phyloP scores from a whole-genome alignment of 1,284 basidiomycete genomes.

The Ganoderma multipileum region DNA sequence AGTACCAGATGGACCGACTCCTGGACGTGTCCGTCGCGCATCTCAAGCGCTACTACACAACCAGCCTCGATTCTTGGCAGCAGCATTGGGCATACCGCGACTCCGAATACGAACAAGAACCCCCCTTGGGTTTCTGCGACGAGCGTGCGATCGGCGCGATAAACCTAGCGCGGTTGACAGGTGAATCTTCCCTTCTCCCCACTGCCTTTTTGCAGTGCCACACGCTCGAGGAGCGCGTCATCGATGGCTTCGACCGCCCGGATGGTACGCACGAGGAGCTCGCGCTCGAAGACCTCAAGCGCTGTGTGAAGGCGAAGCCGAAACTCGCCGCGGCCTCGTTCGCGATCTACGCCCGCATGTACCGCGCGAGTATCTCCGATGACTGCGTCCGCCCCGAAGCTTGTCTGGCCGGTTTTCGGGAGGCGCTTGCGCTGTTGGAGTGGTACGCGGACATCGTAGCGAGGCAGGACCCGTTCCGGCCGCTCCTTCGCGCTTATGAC shows the following conservation, averaged over 20 bases:
- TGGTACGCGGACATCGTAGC: neutral
- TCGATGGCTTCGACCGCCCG: neutral
- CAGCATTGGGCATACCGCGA: too few species aligned
- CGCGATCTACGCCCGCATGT: neutral
- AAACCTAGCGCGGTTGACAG: slow-evolving; percentile 19
- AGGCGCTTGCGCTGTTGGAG: neutral
- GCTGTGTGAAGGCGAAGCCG: neutral
- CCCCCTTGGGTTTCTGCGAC: neutral
- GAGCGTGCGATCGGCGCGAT: slow-evolving; percentile 15
- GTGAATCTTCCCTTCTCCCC: neutral
- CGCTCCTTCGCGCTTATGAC: neutral
- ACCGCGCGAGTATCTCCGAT: too few species aligned
- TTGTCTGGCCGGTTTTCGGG: neutral
- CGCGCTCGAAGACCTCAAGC: neutral
- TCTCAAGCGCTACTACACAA: too few species aligned
- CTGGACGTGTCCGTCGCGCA: too few species aligned
- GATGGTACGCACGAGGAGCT: neutral
- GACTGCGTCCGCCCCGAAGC: neutral
- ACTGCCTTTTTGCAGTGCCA: slow-evolving; percentile 2
- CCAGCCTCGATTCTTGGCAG: too few species aligned
- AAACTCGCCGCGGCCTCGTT: neutral
- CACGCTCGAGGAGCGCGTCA: neutral
- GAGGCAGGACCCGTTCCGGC: neutral
- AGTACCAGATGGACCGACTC: too few species aligned
- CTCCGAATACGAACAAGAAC: neutral